A percentile compares a stretch with the other conserved stretches of the same genome.
Evolutionary conservation across 2,329 filamentous ascomycete species (phyloP).

Genomic region (Colletotrichum falcatum): DNA sequence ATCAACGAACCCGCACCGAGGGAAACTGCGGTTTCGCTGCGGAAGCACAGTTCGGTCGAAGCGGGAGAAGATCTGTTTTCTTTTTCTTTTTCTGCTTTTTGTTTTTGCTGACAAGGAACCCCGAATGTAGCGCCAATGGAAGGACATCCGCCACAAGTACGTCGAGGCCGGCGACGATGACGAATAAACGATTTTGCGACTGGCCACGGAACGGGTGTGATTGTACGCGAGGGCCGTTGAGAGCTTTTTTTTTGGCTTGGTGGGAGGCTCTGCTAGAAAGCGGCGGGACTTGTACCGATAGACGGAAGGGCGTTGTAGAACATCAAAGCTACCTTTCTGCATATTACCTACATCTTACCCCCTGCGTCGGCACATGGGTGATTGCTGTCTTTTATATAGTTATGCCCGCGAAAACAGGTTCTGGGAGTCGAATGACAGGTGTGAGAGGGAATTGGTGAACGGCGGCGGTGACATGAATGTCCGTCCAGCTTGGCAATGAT

Average conservation of each 20-base stretch:
- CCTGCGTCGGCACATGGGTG: neutral
- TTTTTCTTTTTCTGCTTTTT: too few relatives aligned
- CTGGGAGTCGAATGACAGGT: neutral
- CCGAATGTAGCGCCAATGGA: slow-evolving; percentile 91
- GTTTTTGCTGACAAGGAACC: slow-evolving; percentile 49
- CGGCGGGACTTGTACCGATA: slow-evolving; percentile 40
- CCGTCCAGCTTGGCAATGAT: neutral
- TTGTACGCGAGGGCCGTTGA: slow-evolving; percentile 6
- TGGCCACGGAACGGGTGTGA: neutral
- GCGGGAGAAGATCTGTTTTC: neutral
- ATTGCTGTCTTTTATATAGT: too few relatives aligned
- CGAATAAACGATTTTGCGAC: slow-evolving; percentile 56
- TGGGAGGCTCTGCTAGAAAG: slow-evolving; percentile 5
- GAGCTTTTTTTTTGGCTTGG: slow-evolving; percentile 18
- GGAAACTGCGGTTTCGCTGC: neutral
- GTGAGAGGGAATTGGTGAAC: neutral
- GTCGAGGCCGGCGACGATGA: slow-evolving; percentile 75
- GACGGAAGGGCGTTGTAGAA: slow-evolving; percentile 42
- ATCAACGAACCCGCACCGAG: neutral
- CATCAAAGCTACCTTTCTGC: slow-evolving; percentile 41
- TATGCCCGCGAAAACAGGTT: too few relatives aligned
- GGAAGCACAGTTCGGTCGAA: neutral
- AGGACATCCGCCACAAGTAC: slow-evolving; percentile 96
- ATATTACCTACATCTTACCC: slow-evolving; percentile 21
- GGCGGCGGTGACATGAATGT: neutral